Evolutionary conservation across 495 filamentous ascomycete species (phyloP), one percentile per base, ranked within the genome.

Genomic region (Hypoxylon crocopeplum): DNA sequence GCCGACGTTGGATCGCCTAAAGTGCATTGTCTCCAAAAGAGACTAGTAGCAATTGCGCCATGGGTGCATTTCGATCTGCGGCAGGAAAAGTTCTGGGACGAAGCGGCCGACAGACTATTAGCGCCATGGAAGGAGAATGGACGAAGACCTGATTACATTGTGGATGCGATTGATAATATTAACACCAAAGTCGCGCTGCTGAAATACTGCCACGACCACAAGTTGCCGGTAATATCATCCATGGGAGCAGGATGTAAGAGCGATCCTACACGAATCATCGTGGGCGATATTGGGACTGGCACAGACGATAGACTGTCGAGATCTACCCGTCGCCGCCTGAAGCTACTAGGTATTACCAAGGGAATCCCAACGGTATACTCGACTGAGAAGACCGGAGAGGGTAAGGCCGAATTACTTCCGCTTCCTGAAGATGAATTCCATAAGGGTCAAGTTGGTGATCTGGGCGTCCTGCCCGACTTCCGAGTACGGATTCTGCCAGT

Each of bases 201-300:
- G 47, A 84, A 89, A 71, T 96, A 96, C 71, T 99, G 94, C 72
- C 78, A 91, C 56, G 77, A 86, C 49, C 81, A 89, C 56, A 78
- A 78, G 0, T 75, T 98, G 15, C 87, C 82, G 0, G 89, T 98
- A 4, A 89, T 99, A 51, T 92, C 91, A 7, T 92, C 92, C 5
- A 99, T 98, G 94, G 94, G 94, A 1, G 94, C 94, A 1, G 94
- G 93, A 1, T 98, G 93, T 72, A 99, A 99, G 77, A 93, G 90
- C 10, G 94, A 99, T 67, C 95, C 95, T 2, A 97, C 93, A 1
- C 81, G 87, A n/a, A 83, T 98, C 47, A 87, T 89, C 64, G 88
- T 98, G 16, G 92, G 91, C 15, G 94, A 99, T 66, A 97, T 99
- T 58, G 92, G 90, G 2, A 80, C 85, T 3, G 94, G 88, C 62